Percentiles rank a stretch among this genome's conserved stretches.
Conservation (phyloP, 768 basidiomycete genomes). For the Termitomyces bulborhizus region DNA sequence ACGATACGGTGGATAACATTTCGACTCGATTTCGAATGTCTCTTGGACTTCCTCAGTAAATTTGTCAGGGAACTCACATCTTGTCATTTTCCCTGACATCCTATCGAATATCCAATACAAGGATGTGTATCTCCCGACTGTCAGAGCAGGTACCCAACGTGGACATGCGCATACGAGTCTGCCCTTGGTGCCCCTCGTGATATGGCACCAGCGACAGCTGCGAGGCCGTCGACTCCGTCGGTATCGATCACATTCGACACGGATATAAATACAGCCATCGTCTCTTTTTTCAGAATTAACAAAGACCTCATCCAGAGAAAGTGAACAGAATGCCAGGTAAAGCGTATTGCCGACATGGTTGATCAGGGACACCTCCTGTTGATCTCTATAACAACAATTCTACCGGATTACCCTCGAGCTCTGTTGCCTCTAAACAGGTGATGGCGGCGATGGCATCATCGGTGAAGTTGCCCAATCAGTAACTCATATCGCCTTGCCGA, state of each 20-base stretch:
- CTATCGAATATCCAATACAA: neutral
- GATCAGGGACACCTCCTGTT: neutral
- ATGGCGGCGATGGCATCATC: constrained; percentile 15
- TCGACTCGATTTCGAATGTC: neutral
- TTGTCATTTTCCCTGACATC: neutral
- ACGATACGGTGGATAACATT: neutral
- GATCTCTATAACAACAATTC: neutral
- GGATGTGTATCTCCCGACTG: constrained; percentile 3
- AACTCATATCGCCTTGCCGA: constrained; percentile 58
- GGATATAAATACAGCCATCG: neutral
- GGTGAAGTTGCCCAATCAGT: constrained; percentile 18
- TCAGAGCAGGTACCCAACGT: constrained; percentile 1
- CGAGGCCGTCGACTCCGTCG: constrained; percentile 7
- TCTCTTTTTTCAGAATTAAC: neutral
- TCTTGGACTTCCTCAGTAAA: neutral
- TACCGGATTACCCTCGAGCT: neutral
- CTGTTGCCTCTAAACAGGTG: neutral
- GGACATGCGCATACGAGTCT: neutral
- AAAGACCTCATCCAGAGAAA: neutral
- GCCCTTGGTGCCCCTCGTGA: constrained; percentile 3
- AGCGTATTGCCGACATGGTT: neutral
- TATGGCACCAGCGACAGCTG: constrained; percentile 9
- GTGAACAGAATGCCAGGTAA: neutral
- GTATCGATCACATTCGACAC: constrained; percentile 12
- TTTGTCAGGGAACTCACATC: neutral